These are phyloP conservation scores for Leccinum solheimii DNA, from an alignment of 1,284 basidiomycete species.

Conservation along the genomic window DNA sequence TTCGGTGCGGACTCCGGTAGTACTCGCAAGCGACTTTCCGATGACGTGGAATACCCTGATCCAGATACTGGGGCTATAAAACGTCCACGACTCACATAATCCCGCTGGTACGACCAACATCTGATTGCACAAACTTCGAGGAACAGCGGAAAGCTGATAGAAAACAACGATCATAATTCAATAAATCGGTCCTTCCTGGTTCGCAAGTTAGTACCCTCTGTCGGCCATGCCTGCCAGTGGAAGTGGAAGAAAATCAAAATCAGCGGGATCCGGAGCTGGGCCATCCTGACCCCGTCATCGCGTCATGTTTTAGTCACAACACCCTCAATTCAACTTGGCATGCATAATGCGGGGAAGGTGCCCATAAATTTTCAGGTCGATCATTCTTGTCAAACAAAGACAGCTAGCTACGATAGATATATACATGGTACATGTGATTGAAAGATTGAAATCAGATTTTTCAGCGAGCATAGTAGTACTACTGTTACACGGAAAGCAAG, in stretches of 20 bases:
- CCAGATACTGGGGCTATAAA: no score
- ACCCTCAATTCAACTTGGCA: not conserved
- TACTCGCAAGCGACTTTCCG: no score
- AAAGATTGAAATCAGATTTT: not conserved
- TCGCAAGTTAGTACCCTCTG: no score
- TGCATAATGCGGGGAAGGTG: not conserved
- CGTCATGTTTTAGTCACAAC: not conserved
- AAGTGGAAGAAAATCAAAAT: no score
- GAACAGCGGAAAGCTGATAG: no score
- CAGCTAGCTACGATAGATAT: not conserved
- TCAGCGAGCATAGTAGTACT: not conserved
- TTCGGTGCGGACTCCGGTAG: no score
- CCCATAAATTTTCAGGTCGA: not conserved
- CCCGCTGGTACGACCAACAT: no score
- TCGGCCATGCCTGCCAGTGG: no score
- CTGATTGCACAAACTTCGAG: no score
- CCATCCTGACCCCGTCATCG: not conserved
- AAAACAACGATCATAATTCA: not conserved
- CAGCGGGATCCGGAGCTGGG: not conserved
- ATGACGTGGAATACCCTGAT: no score
- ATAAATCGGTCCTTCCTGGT: not conserved
- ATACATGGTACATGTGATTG: not conserved
- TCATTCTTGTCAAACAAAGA: not conserved
- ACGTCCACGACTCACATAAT: no score
- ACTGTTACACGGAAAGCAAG: not conserved